Evolutionary conservation across 2,329 filamentous ascomycete genomes (phyloP).

Genomic region (Talaromyces sp.): DNA sequence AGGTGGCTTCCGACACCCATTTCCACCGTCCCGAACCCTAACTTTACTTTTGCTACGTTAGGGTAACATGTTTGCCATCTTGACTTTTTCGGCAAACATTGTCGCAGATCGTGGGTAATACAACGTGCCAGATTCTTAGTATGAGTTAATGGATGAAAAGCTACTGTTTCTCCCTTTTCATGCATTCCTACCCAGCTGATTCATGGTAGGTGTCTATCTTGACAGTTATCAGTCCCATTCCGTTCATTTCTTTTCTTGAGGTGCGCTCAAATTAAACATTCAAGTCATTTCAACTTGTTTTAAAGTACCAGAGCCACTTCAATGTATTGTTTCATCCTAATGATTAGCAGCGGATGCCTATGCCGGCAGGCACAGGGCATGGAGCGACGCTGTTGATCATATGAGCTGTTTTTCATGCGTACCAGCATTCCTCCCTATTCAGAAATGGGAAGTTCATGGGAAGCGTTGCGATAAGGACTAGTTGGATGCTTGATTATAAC

Average conservation of each 20-base stretch:
- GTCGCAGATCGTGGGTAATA: neutral
- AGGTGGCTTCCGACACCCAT: neutral
- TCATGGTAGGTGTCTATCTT: neutral
- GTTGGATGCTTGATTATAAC: neutral
- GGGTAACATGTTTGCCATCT: neutral
- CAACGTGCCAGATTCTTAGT: neutral
- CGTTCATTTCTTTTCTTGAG: neutral
- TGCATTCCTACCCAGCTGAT: conserved; percentile 8
- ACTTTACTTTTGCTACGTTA: neutral
- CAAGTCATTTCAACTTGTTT: neutral
- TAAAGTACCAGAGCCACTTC: neutral
- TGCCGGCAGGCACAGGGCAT: neutral
- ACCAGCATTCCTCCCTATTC: neutral
- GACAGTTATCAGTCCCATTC: neutral
- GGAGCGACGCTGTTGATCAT: neutral
- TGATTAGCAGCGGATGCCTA: neutral
- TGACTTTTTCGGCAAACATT: too few relatives aligned
- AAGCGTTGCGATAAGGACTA: neutral
- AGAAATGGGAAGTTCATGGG: neutral
- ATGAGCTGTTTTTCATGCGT: neutral
- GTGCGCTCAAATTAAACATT: neutral
- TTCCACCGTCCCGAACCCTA: neutral
- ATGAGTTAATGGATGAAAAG: too few relatives aligned
- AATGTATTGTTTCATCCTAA: neutral
- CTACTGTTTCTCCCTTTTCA: neutral